Evolutionary conservation across 306 rosid species (phyloP).

Genomic region (Luffa aegyptiaca): DNA sequence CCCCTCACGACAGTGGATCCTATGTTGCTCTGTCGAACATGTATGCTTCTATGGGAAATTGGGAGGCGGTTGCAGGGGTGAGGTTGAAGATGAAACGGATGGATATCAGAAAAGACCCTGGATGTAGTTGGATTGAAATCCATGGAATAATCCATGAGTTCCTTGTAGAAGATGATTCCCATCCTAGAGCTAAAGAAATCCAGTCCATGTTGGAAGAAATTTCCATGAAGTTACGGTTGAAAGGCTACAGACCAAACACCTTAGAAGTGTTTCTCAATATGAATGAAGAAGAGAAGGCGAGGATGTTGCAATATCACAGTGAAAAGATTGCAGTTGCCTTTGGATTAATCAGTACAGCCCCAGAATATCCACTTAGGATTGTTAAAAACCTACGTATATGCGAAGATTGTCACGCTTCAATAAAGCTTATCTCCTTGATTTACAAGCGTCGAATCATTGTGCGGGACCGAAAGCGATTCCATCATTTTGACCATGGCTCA

Average conservation of each 20-base stretch:
- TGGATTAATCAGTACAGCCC: constrained; percentile 53
- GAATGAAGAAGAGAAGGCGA: constrained; percentile 46
- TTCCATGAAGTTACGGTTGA: constrained; percentile 35
- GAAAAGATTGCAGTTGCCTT: constrained; percentile 85
- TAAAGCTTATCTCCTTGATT: constrained; percentile 49
- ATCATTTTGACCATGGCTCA: constrained; percentile 60
- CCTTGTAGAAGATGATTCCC: constrained; percentile 64
- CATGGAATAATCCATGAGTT: constrained; percentile 64
- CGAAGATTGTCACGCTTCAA: constrained; percentile 68
- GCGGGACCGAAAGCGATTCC: constrained; percentile 66
- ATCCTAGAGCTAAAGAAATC: constrained; percentile 56
- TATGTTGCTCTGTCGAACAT: constrained; percentile 76
- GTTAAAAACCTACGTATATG: constrained; percentile 63
- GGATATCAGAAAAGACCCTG: constrained; percentile 77
- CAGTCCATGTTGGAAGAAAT: constrained; percentile 51
- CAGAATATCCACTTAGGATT: constrained; percentile 37
- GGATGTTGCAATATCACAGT: constrained; percentile 48
- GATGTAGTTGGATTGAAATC: constrained; percentile 70
- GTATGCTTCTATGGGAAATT: constrained; percentile 53
- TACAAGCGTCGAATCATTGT: constrained; percentile 47
- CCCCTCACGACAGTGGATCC: constrained; percentile 66
- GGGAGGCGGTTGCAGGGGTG: constrained; percentile 61
- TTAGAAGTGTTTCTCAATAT: constrained; percentile 55
- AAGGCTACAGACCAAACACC: constrained; percentile 42
- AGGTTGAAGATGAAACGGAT: constrained; percentile 59